Conservation (phyloP, 495 filamentous ascomycete species). For the Neurospora sp. region DNA sequence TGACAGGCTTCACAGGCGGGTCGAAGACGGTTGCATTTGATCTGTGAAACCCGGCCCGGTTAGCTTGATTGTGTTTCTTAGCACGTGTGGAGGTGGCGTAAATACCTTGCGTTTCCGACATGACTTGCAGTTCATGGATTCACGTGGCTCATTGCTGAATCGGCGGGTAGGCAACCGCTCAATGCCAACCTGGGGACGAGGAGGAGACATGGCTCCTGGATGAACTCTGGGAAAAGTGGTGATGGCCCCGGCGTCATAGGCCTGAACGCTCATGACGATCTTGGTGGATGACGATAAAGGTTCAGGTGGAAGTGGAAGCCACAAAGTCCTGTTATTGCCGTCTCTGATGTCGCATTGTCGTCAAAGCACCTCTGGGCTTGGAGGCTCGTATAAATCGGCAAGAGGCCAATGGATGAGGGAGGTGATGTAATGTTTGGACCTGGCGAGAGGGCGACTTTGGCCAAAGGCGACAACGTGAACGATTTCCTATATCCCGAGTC, state of each 20-base stretch:
- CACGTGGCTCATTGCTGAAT: conserved; percentile 63
- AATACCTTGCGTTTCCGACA: conserved; percentile 78
- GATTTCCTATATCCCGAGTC: not conserved
- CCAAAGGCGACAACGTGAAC: not conserved
- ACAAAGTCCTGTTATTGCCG: conserved; percentile 3
- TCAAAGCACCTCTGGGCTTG: not conserved
- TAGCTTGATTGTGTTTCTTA: conserved; percentile 1
- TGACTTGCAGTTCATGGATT: conserved; percentile 91
- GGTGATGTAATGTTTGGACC: not conserved
- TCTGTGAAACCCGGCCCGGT: conserved; percentile 36
- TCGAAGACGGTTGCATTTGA: conserved; percentile 79
- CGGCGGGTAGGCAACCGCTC: conserved; percentile 68
- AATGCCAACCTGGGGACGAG: conserved; percentile 71
- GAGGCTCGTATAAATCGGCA: not conserved
- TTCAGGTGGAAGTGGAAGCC: not conserved
- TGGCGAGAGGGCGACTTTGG: not conserved
- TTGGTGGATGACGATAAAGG: not conserved
- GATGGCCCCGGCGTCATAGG: conserved; percentile 18
- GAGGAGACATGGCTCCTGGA: conserved; percentile 41
- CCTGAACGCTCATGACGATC: conserved; percentile 13
- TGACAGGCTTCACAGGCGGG: conserved; percentile 83
- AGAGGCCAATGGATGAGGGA: not conserved
- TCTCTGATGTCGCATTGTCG: not conserved
- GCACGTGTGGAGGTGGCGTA: not conserved
- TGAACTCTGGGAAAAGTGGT: conserved; percentile 22